Evolutionary conservation across 177 flowering plant genomes (phyloP), one percentile per base, ranked within the genome.

Genomic region (Vitis hybrid): DNA sequence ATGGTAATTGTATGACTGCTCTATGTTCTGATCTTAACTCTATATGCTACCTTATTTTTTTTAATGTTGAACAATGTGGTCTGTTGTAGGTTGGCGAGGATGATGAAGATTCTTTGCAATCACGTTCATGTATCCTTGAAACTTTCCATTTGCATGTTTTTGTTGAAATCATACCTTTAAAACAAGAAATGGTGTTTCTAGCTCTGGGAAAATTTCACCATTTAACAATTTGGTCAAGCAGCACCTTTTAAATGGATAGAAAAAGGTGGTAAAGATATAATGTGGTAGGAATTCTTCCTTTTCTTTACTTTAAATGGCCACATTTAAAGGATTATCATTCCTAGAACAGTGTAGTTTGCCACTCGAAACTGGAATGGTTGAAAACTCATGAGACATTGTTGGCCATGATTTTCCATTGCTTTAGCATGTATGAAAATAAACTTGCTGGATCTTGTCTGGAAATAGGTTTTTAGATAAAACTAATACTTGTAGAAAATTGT

Each of bases 121-220:
- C 83, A 11, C 24, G 71, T 74, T 64, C 88, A n/a, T 75, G 97
- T 91, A 91, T 91, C 93, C 93, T 89, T 82, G 21, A 48, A 68
- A 41, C 59, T 60, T 78, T 4, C 41, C 52, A 53, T 13, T 32
- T 9, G 2, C 2, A 9, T 62, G 35, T 12, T 58, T 51, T 17
- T 51, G 1, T 35, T 24, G 14, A 54, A 24, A 24, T 65, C 9
- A 8, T 12, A 2, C 27, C 27, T 24, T 24, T 24, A 24, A 24
- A 24, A 24, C 27, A 24, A 24, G 27, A 24, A 24, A 24, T 24
- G 27, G 27, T 24, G 27, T 24, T 24, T 24, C 27, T 24, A 24
- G 27, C 2, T 24, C 27, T 24, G 27, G 27, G 27, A 24, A 24
- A 24, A 24, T 24, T 24, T 24, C 27, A 24, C 27, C 27, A 24